Percentiles rank a stretch among this genome's conserved stretches.
Conservation (phyloP, 441 rosid species). For the Lepidium campestre region DNA sequence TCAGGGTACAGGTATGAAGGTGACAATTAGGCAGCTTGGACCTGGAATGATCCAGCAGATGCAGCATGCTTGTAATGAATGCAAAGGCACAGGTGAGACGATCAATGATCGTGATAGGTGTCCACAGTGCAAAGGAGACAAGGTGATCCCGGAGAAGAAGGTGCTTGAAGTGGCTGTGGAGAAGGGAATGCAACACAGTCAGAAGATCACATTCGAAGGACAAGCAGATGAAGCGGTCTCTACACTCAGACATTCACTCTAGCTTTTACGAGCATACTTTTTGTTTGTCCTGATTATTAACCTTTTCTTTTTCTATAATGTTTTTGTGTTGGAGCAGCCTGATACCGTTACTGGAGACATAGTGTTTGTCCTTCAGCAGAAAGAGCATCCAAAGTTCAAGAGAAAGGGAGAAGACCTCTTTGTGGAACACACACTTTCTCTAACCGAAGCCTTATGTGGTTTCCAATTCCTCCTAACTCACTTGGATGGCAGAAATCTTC, state of each 20-base stretch:
- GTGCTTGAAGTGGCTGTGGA: constrained; percentile 88
- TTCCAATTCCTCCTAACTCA: constrained; percentile 77
- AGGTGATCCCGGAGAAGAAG: constrained; percentile 84
- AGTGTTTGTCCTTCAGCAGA: constrained; percentile 85
- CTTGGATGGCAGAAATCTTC: constrained; percentile 82
- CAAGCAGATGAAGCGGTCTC: constrained; percentile 94
- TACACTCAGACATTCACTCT: background rate
- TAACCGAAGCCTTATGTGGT: constrained; percentile 90
- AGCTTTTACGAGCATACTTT: background rate
- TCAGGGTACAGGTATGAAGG: constrained; percentile 94
- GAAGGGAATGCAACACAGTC: constrained; percentile 95
- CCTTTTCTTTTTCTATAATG: background rate
- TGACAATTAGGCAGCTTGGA: constrained; percentile 82
- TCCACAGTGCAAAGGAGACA: constrained; percentile 89
- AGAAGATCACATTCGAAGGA: constrained; percentile 86
- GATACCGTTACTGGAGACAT: constrained; percentile 88
- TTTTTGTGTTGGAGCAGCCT: constrained; percentile 48
- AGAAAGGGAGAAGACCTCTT: constrained; percentile 84
- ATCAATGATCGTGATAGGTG: constrained; percentile 88
- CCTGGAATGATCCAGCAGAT: constrained; percentile 96
- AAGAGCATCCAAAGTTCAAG: constrained; percentile 83
- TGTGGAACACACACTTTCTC: constrained; percentile 71
- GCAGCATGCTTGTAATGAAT: constrained; percentile 95
- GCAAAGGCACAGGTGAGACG: constrained; percentile 91
- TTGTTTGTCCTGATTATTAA: background rate